Base-by-base conservation (phyloP, 1,284 basidiomycete species). In the Mycosarcoma mackinlayi region DNA sequence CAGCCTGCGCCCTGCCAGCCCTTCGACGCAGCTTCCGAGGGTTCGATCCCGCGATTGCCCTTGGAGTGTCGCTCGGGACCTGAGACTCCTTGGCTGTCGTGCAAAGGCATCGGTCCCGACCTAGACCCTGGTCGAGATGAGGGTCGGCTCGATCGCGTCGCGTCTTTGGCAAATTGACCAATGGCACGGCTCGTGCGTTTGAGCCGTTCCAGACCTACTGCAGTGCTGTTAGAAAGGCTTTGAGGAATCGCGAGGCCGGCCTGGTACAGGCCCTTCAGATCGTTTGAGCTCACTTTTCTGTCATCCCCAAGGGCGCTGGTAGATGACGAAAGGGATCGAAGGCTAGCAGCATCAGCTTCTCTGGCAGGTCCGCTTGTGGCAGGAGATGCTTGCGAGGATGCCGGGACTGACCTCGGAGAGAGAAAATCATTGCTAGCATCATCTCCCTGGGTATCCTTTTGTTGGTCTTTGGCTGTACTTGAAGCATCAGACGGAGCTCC, bases 1-100 rank as follows among this genome's bases (percentile, higher is more conserved):
- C 69, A 72, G 11, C 69, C 69, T 4, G 69, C 69, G n/a, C 69
- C 69, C 6, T 59, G 48, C 69, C 69, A 72, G n/a, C 69, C 69
- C 14, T 61, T 67, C 8, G 48, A 49, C 4, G 58, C 64, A 23
- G 69, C 69, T 52, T 67, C 69, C 16, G 59, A 60, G 0, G 69
- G 69, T 45, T 72, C 64, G 23, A 72, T 49, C 10, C 69, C 64
- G 3, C 56, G 44, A 23, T 59, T 55, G 42, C 64, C 69, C 48
- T 61, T 72, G 27, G 56, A 60, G 21, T 34, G 34, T 8, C 55
- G 40, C 34, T 51, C 44, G 21, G 53, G 59, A 18, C 55, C 51
- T 7, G 48, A 35, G 4, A 55, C 59, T 9, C 48, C 55, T 27
- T 61, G 41, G 30, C 50, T 51, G 48, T 59, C 51, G 13, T 44